A percentile compares a stretch with the other conserved stretches of the same genome.
phyloP scores from a whole-genome alignment of 768 basidiomycete genomes.

The Trametes cubensis region DNA sequence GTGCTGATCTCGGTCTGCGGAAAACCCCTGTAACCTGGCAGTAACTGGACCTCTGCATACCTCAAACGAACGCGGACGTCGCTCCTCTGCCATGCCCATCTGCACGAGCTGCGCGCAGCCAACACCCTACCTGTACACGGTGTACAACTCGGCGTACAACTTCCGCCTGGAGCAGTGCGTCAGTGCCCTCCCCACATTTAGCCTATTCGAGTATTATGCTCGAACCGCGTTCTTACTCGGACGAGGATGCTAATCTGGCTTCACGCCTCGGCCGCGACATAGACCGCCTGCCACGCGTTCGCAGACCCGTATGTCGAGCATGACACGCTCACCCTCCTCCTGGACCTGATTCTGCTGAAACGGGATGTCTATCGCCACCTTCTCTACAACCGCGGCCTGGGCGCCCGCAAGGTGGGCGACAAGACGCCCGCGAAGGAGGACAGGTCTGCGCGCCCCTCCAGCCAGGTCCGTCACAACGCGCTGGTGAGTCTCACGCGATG shows the following conservation, averaged over 20 bases:
- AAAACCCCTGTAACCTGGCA: not conserved
- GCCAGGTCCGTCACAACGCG: not conserved
- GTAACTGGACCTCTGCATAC: not conserved
- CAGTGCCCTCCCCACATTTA: constrained; percentile 35
- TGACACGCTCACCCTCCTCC: constrained; percentile 67
- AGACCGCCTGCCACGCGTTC: constrained; percentile 66
- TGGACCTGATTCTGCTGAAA: constrained; percentile 84
- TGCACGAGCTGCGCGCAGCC: constrained; percentile 75
- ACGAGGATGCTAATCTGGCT: constrained; percentile 13
- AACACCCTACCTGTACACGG: constrained; percentile 74
- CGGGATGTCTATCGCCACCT: constrained; percentile 81
- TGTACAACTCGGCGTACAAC: constrained; percentile 79
- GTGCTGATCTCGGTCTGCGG: constrained; percentile 1
- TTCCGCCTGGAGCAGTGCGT: constrained; percentile 85
- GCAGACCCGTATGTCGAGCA: constrained; percentile 90
- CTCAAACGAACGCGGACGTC: not conserved
- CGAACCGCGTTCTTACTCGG: constrained; percentile 6
- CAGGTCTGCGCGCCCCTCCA: not conserved
- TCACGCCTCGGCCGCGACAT: constrained; percentile 14
- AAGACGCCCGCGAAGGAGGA: constrained; percentile 15
- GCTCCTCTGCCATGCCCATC: constrained; percentile 61
- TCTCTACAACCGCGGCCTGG: constrained; percentile 75
- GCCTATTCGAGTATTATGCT: constrained; percentile 10
- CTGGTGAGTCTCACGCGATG: constrained; percentile 4
- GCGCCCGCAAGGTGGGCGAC: constrained; percentile 51